These are phyloP conservation scores for Capillidium heterosporum DNA, from an alignment of 371 early-diverging fungal genomes.

Conservation along the genomic window DNA sequence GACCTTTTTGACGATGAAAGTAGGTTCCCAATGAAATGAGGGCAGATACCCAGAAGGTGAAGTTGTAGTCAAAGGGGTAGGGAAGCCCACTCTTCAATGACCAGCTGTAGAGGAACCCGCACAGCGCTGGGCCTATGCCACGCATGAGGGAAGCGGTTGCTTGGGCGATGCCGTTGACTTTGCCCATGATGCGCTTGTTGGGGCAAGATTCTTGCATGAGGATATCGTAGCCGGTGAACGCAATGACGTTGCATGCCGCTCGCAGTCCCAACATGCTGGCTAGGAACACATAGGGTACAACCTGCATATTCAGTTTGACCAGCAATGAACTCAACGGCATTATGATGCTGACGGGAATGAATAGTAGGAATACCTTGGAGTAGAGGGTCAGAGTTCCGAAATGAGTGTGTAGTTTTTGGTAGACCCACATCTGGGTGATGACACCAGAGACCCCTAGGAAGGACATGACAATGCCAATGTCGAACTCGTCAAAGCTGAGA, in stretches of 20 bases:
- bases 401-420: not conserved
- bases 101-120: constrained; percentile 43
- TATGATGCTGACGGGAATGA: not conserved
- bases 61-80: constrained; percentile 28
- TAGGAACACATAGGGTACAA: not conserved
- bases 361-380: not conserved
- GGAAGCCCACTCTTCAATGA: constrained; percentile 23
- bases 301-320: not conserved
- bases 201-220: not conserved
- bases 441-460: not conserved
- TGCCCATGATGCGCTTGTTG: constrained; percentile 20
- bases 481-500: constrained; percentile 5
- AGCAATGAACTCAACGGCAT: not conserved
- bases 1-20: not conserved
- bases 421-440: not conserved
- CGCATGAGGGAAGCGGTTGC: constrained; percentile 35
- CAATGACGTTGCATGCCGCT: not conserved
- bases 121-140: constrained; percentile 44
- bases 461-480: constrained; percentile 4
- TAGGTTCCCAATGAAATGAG: not conserved
- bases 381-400: not conserved
- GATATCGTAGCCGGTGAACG: not conserved
- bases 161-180: constrained; percentile 46
- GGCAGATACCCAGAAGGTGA: not conserved
- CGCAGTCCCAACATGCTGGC: not conserved